A percentile compares a stretch with the other conserved stretches of the same genome.
Evolutionary conservation across 2,329 filamentous ascomycete species (phyloP).

Genomic region (Colletotrichum brevisporum): DNA sequence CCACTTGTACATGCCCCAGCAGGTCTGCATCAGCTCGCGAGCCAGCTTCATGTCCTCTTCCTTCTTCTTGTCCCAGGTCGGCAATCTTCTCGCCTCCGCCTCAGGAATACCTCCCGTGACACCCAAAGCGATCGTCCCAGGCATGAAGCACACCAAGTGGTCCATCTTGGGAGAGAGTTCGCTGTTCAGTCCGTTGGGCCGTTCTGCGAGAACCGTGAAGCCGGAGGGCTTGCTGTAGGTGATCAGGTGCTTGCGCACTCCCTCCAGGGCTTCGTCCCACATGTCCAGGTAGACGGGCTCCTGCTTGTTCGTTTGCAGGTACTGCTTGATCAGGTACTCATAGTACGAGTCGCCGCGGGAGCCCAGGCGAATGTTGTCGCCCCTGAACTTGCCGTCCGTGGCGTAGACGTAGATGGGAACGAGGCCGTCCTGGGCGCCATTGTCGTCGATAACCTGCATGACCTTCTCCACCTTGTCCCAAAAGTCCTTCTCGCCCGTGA

Average conservation of each 20-base stretch:
- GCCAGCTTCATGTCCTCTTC: constrained; percentile 91
- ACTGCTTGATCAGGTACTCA: constrained; percentile 99
- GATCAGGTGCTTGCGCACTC: constrained; percentile 91
- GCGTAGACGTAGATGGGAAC: constrained; percentile 93
- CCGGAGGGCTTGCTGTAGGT: constrained; percentile 86
- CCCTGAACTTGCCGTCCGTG: constrained; percentile 82
- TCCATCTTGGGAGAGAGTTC: constrained; percentile 92
- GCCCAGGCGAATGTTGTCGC: constrained; percentile 89
- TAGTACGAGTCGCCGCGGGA: constrained; percentile 98
- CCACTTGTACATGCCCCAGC: constrained; percentile 96
- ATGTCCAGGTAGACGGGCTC: constrained; percentile 91
- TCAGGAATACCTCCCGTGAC: constrained; percentile 85
- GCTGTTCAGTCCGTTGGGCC: constrained; percentile 78
- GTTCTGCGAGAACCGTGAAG: constrained; percentile 92
- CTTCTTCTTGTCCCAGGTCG: constrained; percentile 82
- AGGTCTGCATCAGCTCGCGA: constrained; percentile 93
- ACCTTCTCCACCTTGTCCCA: constrained; percentile 94
- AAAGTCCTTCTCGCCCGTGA: constrained; percentile 92
- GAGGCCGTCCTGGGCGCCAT: constrained; percentile 83
- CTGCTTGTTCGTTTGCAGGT: constrained; percentile 89
- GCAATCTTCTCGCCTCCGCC: constrained; percentile 78
- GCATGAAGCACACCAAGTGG: constrained; percentile 97
- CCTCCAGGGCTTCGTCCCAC: constrained; percentile 89
- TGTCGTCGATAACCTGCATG: constrained; percentile 90
- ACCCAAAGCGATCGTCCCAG: constrained; percentile 92